Evolutionary conservation across 2,329 filamentous ascomycete genomes (phyloP), one percentile per base, ranked within the genome.

Genomic region (Curvularia verruculosa): DNA sequence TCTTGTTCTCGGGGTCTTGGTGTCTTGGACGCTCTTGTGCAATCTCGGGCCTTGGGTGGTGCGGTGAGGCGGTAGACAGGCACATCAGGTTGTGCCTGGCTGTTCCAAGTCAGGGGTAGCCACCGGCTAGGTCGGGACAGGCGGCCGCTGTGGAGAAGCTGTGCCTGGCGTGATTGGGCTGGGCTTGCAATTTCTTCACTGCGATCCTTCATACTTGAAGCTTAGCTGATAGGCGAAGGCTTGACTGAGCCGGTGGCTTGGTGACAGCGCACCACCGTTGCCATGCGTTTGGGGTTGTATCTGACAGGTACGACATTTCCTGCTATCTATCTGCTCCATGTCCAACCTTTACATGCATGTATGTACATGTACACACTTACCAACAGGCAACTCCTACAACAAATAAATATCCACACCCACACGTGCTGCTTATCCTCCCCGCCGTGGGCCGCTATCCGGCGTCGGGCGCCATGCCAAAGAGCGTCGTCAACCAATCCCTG

Each of bases 171-270:
- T 39, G 36, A 28, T 51, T 36, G 28, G 58, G 60, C 52, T 55
- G 56, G 19, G 47, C 44, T n/a, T 52, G 59, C 59, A 63, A 62
- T 61, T 39, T 67, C 58, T 41, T 52, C 19, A 34, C 37, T 45
- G 49, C 49, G 41, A 40, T 39, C 34, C 15, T 26, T 40, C 37
- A n/a, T 50, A 41, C 31, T 31, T 49, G 37, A 63, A 64, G 67
- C 67, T 69, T 69, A 61, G 62, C 59, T 40, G 9, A 21, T 53
- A 43, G 43, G 43, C 43, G 39, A 67, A 69, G 65, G 65, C 64
- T 66, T 61, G 49, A 57, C 29, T 34, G 15, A 7, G 37, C 54
- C 48, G 51, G 21, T 39, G 41, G 48, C 48, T 56, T 37, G 54
- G 56, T 54, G 54, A 57, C 54, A 58, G 59, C 57, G 51, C 50